These are phyloP conservation scores for Phylloporus sp. DNA, from an alignment of 768 basidiomycete species.

Conservation along the genomic window DNA sequence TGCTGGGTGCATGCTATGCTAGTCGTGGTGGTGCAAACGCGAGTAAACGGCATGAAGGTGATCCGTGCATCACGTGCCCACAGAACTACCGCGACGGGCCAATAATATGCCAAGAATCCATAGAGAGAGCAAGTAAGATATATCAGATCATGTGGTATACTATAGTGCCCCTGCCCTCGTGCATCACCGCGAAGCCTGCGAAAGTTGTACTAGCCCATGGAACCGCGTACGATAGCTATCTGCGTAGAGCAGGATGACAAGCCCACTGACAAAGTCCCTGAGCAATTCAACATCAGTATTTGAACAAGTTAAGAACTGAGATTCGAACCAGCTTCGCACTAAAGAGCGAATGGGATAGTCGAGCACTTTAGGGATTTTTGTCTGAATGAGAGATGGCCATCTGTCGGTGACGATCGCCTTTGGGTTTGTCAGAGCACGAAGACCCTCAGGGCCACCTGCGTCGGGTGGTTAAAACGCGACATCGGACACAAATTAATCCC, in stretches of 20 bases:
- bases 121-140: slow-evolving; percentile 8
- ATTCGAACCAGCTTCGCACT: slow-evolving; percentile 65
- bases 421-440: slow-evolving; percentile 80
- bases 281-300: slow-evolving; percentile 1
- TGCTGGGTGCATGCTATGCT: slow-evolving; percentile 14
- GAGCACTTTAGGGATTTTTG: slow-evolving; percentile 77
- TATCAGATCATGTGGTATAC: slow-evolving; percentile 18
- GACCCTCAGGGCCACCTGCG: slow-evolving; percentile 87
- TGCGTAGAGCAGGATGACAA: slow-evolving; percentile 46
- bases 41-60: neutral
- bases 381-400: slow-evolving; percentile 80
- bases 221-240: slow-evolving; percentile 45
- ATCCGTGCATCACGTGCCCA: slow-evolving; percentile 15
- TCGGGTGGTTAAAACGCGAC: slow-evolving; percentile 6
- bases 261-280: slow-evolving; percentile 51
- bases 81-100: neutral
- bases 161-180: neutral
- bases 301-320: neutral
- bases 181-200: slow-evolving; percentile 31
- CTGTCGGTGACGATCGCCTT: slow-evolving; percentile 87
- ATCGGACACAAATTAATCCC: neutral
- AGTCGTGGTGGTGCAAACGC: neutral
- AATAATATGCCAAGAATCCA: neutral
- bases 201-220: slow-evolving; percentile 36
- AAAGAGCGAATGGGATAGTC: slow-evolving; percentile 84